Conservation (phyloP, 2,329 filamentous ascomycete species). For the Fusarium keratoplasticum region DNA sequence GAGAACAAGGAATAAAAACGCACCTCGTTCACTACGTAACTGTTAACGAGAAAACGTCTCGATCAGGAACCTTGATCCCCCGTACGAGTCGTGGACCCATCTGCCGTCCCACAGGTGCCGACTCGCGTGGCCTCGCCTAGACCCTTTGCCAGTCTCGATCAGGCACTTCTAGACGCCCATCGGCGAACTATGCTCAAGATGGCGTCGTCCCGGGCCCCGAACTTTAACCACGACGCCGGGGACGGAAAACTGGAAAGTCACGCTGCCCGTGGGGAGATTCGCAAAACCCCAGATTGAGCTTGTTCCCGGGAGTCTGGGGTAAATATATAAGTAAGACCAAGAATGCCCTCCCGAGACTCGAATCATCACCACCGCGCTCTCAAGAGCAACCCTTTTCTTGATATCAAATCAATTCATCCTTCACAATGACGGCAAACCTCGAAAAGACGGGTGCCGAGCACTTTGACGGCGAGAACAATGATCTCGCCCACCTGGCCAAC, state of each 20-base stretch:
- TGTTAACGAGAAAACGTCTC: background rate
- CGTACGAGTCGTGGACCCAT: slow-evolving; percentile 14
- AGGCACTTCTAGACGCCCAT: slow-evolving; percentile 33
- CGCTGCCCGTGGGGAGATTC: slow-evolving; percentile 8
- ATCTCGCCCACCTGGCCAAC: slow-evolving; percentile 39
- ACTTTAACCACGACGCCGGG: slow-evolving; percentile 6
- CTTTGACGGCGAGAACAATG: slow-evolving; percentile 16
- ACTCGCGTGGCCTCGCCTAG: slow-evolving; percentile 6
- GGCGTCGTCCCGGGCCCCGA: background rate
- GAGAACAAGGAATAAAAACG: background rate
- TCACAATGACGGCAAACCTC: slow-evolving; percentile 1
- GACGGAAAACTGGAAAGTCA: background rate
- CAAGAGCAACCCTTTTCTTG: background rate
- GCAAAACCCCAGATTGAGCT: slow-evolving; percentile 22
- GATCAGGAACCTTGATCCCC: background rate
- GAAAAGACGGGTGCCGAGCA: slow-evolving; percentile 32
- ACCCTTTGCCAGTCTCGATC: slow-evolving; percentile 7
- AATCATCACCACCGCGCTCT: background rate
- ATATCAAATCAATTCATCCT: background rate
- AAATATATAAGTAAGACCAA: slow-evolving; percentile 27
- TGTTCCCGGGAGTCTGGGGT: slow-evolving; percentile 19
- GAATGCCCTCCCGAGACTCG: background rate
- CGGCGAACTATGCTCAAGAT: background rate
- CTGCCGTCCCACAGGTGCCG: slow-evolving; percentile 14
- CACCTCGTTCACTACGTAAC: background rate